phyloP scores from a whole-genome alignment of 2,329 filamentous ascomycete species.

The Didymella segeticola region DNA sequence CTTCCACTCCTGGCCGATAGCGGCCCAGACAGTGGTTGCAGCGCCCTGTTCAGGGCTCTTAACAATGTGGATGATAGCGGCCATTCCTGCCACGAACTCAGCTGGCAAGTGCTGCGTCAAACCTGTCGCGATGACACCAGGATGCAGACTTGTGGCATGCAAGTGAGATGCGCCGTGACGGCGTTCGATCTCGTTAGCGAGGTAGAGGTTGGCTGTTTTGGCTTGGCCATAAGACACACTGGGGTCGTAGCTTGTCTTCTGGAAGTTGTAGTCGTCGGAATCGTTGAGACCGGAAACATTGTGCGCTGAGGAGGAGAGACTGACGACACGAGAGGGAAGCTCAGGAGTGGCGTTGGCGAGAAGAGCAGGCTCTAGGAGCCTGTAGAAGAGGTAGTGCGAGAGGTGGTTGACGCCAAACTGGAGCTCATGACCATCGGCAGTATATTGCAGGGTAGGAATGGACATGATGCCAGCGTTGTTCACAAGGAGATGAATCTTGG shows the following conservation, averaged over 20 bases:
- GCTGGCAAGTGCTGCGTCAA: neutral
- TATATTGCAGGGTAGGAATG: constrained; percentile 24
- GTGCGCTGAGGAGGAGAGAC: constrained; percentile 51
- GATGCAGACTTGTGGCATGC: constrained; percentile 37
- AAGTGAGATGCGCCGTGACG: constrained; percentile 53
- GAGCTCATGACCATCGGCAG: constrained; percentile 43
- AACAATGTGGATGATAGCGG: neutral
- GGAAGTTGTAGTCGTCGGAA: neutral
- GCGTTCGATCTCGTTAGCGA: constrained; percentile 59
- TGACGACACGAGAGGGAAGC: constrained; percentile 57
- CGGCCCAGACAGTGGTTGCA: constrained; percentile 56
- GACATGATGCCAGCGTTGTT: constrained; percentile 45
- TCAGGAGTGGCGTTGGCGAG: constrained; percentile 46
- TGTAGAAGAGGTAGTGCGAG: constrained; percentile 58
- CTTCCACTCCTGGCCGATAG: constrained; percentile 51
- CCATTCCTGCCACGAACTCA: neutral
- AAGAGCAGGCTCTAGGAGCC: constrained; percentile 55
- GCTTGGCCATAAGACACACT: constrained; percentile 55
- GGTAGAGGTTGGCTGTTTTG: constrained; percentile 61
- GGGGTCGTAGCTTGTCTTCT: constrained; percentile 32
- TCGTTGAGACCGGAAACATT: neutral
- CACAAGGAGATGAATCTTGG: constrained; percentile 27
- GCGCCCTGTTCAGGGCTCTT: constrained; percentile 54
- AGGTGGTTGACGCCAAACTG: constrained; percentile 57
- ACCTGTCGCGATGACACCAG: neutral